A percentile compares a stretch with the other conserved stretches of the same genome.
phyloP scores from a whole-genome alignment of 108 stramenopile species.

The Schizochytrium sp. region DNA sequence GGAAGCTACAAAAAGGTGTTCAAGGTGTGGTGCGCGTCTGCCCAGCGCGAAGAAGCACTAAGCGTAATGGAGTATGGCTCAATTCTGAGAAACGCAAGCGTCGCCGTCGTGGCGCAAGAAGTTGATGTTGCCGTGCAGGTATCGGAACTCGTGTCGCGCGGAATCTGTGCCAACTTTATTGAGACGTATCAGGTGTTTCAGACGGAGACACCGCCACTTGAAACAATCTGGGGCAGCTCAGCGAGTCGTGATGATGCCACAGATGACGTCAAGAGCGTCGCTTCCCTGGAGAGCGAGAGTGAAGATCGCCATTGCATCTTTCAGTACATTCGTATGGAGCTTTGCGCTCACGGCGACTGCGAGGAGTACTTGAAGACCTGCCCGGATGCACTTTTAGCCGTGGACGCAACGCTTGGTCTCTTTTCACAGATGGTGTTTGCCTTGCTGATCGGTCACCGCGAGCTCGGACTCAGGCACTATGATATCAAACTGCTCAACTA shows the following conservation, averaged over 20 bases:
- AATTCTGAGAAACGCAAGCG: constrained; percentile 53
- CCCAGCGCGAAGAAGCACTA: constrained; percentile 59
- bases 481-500: constrained; percentile 97
- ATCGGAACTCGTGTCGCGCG: constrained; percentile 65
- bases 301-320: constrained; percentile 12
- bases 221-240: constrained; percentile 53
- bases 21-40: constrained; percentile 58
- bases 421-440: constrained; percentile 91
- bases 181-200: constrained; percentile 67
- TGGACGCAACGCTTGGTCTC: constrained; percentile 24
- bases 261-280: not conserved
- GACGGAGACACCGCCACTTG: constrained; percentile 54
- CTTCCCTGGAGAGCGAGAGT: not conserved
- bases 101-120: constrained; percentile 68
- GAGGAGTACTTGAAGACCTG: constrained; percentile 72
- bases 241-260: not conserved
- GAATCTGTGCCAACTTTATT: constrained; percentile 84
- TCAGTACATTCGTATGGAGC: constrained; percentile 96
- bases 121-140: constrained; percentile 71
- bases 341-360: constrained; percentile 80
- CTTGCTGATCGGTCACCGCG: constrained; percentile 68
- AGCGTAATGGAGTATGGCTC: constrained; percentile 72
- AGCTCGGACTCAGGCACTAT: constrained; percentile 81
- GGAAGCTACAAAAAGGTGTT: constrained; percentile 84
- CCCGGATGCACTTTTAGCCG: not conserved